phyloP scores from a whole-genome alignment of 2,329 filamentous ascomycete species.

The Zelopaecilomyces penicillatus region DNA sequence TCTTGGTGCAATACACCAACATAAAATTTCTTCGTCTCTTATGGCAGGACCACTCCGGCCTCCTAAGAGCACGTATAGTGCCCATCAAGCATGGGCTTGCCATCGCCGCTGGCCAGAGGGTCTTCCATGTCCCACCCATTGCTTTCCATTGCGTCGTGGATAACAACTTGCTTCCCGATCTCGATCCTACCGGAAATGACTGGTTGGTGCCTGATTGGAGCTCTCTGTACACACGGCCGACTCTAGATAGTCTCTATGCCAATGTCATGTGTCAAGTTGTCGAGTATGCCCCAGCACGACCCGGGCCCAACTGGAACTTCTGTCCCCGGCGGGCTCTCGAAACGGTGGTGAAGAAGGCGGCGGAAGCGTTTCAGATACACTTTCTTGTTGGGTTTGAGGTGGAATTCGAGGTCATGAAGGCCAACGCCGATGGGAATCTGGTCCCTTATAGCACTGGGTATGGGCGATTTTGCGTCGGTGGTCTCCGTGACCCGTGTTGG shows the following conservation, averaged over 20 bases:
- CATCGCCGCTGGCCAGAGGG: neutral
- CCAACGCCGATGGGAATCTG: neutral
- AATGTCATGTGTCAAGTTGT: neutral
- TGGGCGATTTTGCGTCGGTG: neutral
- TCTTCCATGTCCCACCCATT: neutral
- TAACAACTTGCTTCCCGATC: neutral
- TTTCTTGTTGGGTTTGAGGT: neutral
- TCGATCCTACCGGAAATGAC: too few relatives aligned
- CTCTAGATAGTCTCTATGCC: neutral
- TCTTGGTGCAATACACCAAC: neutral
- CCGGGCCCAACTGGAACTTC: neutral
- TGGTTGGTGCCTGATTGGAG: neutral
- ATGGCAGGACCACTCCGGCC: neutral
- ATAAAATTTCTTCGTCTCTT: neutral
- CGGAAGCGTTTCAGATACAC: neutral
- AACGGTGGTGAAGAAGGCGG: neutral
- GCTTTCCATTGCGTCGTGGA: neutral
- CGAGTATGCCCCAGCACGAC: neutral
- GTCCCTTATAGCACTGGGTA: neutral
- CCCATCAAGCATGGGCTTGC: neutral
- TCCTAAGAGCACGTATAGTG: neutral
- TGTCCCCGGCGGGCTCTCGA: neutral
- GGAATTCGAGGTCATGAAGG: neutral
- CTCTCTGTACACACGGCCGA: neutral
- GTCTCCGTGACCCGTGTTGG: constrained; percentile 5